These are phyloP conservation scores for Berkeleyomyces rouxiae DNA, from an alignment of 2,329 filamentous ascomycete genomes.

Conservation along the genomic window DNA sequence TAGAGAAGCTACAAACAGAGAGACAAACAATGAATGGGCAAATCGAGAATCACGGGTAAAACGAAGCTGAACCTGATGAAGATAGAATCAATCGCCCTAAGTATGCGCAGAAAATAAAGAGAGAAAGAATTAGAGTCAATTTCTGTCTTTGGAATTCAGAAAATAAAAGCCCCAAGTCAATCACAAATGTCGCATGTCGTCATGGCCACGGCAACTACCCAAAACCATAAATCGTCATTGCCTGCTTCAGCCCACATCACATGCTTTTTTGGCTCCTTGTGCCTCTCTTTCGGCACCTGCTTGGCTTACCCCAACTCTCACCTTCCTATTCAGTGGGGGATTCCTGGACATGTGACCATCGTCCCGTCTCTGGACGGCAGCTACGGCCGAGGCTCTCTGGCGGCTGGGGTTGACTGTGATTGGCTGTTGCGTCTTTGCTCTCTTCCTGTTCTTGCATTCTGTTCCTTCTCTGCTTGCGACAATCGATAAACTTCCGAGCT, in stretches of 20 bases:
- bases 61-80: not conserved
- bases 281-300: not conserved
- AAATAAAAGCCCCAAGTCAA: not conserved
- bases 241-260: not conserved
- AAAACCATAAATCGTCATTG: not conserved
- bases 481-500: not conserved
- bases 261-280: not conserved
- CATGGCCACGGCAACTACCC: not conserved
- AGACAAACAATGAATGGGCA: not conserved
- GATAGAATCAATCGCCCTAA: not conserved
- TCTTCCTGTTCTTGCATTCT: not conserved
- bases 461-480: not conserved
- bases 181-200: not conserved
- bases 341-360: not conserved
- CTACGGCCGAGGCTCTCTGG: not conserved
- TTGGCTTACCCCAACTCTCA: not conserved
- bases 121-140: not conserved
- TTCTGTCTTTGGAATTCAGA: not conserved
- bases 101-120: not conserved
- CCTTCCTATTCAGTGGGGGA: not conserved
- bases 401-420: not conserved
- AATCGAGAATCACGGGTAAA: not conserved
- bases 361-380: not conserved
- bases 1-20: not conserved
- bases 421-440: not conserved